phyloP scores from a whole-genome alignment of 176 grass and related monocot genomes.

The Triticum urartu region DNA sequence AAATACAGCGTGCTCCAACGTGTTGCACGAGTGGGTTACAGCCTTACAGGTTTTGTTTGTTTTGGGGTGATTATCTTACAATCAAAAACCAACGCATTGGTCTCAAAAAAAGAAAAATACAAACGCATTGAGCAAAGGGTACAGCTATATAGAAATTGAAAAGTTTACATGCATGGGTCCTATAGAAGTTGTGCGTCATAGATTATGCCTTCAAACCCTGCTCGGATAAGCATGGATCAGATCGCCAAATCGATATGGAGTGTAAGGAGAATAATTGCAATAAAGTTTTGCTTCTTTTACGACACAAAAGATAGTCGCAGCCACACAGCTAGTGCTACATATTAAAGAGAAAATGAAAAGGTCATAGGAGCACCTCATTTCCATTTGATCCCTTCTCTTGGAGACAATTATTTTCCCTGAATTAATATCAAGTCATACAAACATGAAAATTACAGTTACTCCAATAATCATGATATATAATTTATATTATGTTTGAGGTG shows the following conservation, averaged over 20 bases:
- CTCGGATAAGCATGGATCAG: slow-evolving; percentile 22
- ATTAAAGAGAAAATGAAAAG: background rate
- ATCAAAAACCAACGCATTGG: background rate
- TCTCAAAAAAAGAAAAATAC: no score
- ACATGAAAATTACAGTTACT: background rate
- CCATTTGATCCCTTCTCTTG: background rate
- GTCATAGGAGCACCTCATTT: background rate
- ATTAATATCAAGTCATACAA: background rate
- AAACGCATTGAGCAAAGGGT: background rate
- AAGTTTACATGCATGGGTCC: background rate
- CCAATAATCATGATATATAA: no score
- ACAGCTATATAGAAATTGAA: background rate
- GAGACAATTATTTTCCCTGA: no score
- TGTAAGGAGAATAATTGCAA: background rate
- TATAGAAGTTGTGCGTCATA: background rate
- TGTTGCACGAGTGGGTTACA: background rate
- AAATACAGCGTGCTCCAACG: background rate
- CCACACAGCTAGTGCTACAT: background rate
- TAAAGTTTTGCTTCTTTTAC: background rate
- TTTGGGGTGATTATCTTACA: background rate
- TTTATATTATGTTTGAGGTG: no score
- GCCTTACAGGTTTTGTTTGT: background rate
- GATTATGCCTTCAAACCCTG: background rate
- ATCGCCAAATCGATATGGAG: slow-evolving; percentile 19
- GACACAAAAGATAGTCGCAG: background rate